Evolutionary conservation across 1,284 basidiomycete species (phyloP).

Genomic region (Papiliotrema nemorosa): DNA sequence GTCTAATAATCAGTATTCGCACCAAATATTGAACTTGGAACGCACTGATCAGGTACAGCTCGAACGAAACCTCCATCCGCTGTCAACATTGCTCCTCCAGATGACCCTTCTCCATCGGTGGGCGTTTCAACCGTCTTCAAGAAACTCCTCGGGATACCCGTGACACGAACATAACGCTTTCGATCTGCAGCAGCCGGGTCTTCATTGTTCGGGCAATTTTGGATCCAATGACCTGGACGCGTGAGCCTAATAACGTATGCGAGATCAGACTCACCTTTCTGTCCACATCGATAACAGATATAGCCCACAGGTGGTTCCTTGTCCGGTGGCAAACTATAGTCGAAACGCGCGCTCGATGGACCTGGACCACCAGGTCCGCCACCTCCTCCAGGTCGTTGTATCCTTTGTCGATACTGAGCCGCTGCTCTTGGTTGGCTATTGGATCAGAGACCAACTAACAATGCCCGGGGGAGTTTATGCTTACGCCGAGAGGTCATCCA

Average conservation of each 20-base stretch:
- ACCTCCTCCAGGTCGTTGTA: slow-evolving; percentile 33
- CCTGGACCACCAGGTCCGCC: slow-evolving; percentile 48
- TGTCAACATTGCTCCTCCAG: slow-evolving; percentile 89
- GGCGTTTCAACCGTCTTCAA: slow-evolving; percentile 92
- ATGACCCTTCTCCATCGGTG: slow-evolving; percentile 60
- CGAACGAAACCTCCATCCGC: slow-evolving; percentile 95
- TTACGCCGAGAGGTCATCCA: slow-evolving; percentile 46
- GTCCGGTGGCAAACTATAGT: slow-evolving; percentile 52
- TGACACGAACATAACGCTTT: slow-evolving; percentile 94
- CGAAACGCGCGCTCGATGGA: slow-evolving; percentile 24
- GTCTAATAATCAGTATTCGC: slow-evolving; percentile 10
- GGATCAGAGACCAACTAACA: not conserved
- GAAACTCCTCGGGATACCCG: slow-evolving; percentile 96
- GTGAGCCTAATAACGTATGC: not conserved
- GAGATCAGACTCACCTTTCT: slow-evolving; percentile 69
- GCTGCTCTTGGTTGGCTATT: slow-evolving; percentile 11
- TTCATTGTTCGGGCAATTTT: slow-evolving; percentile 96
- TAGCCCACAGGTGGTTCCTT: slow-evolving; percentile 72
- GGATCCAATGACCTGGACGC: slow-evolving; percentile 91
- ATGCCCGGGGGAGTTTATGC: slow-evolving; percentile 9
- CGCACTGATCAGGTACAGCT: slow-evolving; percentile 86
- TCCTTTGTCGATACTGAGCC: slow-evolving; percentile 6
- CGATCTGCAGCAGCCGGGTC: slow-evolving; percentile 91
- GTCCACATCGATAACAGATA: slow-evolving; percentile 98
- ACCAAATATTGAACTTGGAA: slow-evolving; percentile 18